phyloP scores from a whole-genome alignment of 192 early-diverging fungal genomes.

The Cladochytrium replicatum region DNA sequence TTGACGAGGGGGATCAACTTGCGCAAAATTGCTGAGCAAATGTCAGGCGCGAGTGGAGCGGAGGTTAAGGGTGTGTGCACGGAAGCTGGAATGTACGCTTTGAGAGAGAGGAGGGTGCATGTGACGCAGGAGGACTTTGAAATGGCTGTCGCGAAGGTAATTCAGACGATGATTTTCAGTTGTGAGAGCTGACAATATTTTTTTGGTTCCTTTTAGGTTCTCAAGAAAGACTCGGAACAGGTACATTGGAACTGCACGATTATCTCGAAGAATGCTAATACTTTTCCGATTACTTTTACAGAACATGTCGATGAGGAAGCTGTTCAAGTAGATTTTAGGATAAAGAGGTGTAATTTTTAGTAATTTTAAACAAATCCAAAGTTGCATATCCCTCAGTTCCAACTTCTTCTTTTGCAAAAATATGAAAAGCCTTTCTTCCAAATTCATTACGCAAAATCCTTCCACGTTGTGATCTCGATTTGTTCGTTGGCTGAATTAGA shows the following conservation, averaged over 20 bases:
- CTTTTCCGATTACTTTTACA: not conserved
- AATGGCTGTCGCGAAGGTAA: constrained; percentile 91
- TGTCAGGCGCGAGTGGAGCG: constrained; percentile 94
- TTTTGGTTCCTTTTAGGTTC: constrained; percentile 44
- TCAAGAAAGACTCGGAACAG: constrained; percentile 97
- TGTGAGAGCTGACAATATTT: no score
- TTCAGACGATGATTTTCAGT: not conserved
- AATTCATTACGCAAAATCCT: no score
- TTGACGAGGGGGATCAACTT: constrained; percentile 86
- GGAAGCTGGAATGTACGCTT: constrained; percentile 97
- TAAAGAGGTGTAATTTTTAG: constrained; percentile 1
- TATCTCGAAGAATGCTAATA: not conserved
- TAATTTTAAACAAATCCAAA: no score
- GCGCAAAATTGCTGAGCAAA: constrained; percentile 86
- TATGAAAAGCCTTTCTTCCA: no score
- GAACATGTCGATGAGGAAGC: constrained; percentile 92
- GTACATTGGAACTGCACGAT: not conserved
- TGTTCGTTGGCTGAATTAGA: no score
- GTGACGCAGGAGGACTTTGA: constrained; percentile 99
- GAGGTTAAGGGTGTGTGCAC: constrained; percentile 98
- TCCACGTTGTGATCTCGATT: no score
- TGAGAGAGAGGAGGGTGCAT: constrained; percentile 94
- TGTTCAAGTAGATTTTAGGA: constrained; percentile 96
- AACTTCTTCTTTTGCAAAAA: no score
- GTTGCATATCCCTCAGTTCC: no score